A percentile compares a stretch with the other conserved stretches of the same genome.
Conservation (phyloP, 495 filamentous ascomycete species). For the Neurospora sp. region DNA sequence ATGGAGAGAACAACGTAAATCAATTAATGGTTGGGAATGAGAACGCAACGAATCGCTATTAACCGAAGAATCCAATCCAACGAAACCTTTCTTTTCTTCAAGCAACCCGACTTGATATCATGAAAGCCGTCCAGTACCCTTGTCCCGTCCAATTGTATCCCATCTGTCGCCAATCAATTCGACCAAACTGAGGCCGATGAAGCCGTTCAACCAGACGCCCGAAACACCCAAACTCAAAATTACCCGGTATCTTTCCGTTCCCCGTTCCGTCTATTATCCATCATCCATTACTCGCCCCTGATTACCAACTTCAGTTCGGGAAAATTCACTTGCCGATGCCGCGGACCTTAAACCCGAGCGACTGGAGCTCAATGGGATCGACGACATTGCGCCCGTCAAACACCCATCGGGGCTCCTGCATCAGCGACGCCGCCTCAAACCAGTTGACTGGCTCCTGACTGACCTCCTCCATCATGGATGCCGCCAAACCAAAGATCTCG, state of each 20-base stretch:
- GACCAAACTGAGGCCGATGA: not conserved
- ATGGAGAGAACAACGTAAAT: not conserved
- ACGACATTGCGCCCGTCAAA: constrained; percentile 54
- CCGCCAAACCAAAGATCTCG: constrained; percentile 45
- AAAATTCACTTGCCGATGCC: constrained; percentile 16
- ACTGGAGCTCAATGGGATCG: constrained; percentile 14
- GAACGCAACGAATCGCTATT: not conserved
- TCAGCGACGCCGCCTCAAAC: constrained; percentile 38
- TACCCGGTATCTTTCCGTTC: not conserved
- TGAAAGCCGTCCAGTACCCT: not conserved
- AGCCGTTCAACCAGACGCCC: not conserved
- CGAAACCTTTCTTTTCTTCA: not conserved
- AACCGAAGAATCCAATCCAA: not conserved
- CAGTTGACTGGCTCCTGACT: constrained; percentile 39
- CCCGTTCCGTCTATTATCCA: not conserved
- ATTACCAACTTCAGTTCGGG: not conserved
- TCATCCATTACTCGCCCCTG: not conserved
- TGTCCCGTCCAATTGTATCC: not conserved
- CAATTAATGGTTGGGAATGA: not conserved
- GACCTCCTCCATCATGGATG: constrained; percentile 42
- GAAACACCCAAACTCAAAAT: not conserved
- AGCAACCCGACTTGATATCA: not conserved
- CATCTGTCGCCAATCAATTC: not conserved
- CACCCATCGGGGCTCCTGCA: constrained; percentile 59
- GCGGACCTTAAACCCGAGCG: constrained; percentile 17